These are phyloP conservation scores for Aspergillus tamarii DNA, from an alignment of 2,329 filamentous ascomycete species.

Conservation along the genomic window DNA sequence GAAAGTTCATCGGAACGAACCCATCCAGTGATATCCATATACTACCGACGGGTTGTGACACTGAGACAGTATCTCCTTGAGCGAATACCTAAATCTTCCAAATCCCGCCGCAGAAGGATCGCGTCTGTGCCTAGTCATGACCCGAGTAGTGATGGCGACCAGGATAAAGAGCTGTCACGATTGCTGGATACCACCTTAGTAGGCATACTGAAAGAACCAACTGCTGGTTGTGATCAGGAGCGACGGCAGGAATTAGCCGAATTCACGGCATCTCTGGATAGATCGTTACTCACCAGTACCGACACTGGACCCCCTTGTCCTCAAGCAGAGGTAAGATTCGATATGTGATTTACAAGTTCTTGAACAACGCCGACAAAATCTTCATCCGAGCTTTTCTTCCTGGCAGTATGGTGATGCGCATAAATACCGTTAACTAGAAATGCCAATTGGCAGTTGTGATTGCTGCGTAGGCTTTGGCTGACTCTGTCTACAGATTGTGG, in stretches of 20 bases:
- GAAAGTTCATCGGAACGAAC: slow-evolving; percentile 19
- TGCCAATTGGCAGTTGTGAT: slow-evolving; percentile 4
- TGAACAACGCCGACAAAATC: background rate
- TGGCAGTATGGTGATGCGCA: background rate
- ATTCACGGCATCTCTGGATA: slow-evolving; percentile 65
- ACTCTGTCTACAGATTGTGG: slow-evolving; percentile 62
- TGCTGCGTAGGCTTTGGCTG: slow-evolving; percentile 9
- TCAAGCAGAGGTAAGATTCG: slow-evolving; percentile 64
- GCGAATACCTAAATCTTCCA: slow-evolving; percentile 69
- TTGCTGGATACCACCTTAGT: slow-evolving; percentile 74
- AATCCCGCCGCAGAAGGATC: slow-evolving; percentile 51
- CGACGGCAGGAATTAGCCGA: slow-evolving; percentile 60
- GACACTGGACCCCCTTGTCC: slow-evolving; percentile 51
- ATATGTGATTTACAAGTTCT: background rate
- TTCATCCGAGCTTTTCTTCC: background rate
- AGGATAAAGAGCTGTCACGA: slow-evolving; percentile 44
- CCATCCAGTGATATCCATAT: slow-evolving; percentile 69
- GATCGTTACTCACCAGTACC: slow-evolving; percentile 37
- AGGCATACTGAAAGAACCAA: slow-evolving; percentile 51
- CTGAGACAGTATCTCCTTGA: slow-evolving; percentile 72
- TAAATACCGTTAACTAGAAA: background rate
- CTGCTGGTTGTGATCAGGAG: slow-evolving; percentile 32
- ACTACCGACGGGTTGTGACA: slow-evolving; percentile 67
- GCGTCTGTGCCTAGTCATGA: slow-evolving; percentile 33
- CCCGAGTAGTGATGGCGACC: background rate